Evolutionary conservation across 768 basidiomycete species (phyloP), one percentile per base, ranked within the genome.

Genomic region (Mycena polygramma): DNA sequence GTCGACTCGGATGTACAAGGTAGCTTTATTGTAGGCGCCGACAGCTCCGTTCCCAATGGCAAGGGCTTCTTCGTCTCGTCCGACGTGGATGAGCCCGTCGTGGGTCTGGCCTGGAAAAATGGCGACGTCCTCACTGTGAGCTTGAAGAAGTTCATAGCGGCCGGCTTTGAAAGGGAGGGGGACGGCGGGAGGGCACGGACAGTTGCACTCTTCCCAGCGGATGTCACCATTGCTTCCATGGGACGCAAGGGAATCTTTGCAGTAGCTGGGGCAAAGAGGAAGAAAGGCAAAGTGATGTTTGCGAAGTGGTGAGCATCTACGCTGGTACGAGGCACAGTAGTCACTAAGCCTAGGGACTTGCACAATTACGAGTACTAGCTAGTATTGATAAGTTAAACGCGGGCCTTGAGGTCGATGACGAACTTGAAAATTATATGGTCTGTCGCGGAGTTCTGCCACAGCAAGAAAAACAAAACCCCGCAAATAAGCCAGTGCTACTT

Each of bases 101-200:
- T 66, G 64, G 54, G 53, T 39, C 54, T 66, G 64, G 64, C 54
- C 22, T 66, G 64, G 64, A 15, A 46, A 26, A 66, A 66, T 55
- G 64, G 54, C 64, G 64, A 66, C 35, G 46, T 57, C 22, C 53
- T 66, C 54, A 46, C 64, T 26, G 43, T 66, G 41, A 55, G 20
- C 53, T 26, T 66, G 53, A 49, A 57, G 30, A 37, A 57, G 35
- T 66, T 66, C 64, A 57, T 57, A 39, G 35, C 45, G 24, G 54
- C 48, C 20, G 64, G 64, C 45, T 66, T 66, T 46, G 60, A 61
- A 14, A 36, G 60, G 37, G 60, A 61, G 60, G 64, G 64, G 9
- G 64, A 22, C 14, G 45, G 54, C 45, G 64, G 48, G 54, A 66
- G 54, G 64, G 64, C 55, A 41, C 24, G 14, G 54, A 66, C 54